phyloP scores from a whole-genome alignment of 805 yeast species.

The Cyberlindnera misumaiensis region DNA sequence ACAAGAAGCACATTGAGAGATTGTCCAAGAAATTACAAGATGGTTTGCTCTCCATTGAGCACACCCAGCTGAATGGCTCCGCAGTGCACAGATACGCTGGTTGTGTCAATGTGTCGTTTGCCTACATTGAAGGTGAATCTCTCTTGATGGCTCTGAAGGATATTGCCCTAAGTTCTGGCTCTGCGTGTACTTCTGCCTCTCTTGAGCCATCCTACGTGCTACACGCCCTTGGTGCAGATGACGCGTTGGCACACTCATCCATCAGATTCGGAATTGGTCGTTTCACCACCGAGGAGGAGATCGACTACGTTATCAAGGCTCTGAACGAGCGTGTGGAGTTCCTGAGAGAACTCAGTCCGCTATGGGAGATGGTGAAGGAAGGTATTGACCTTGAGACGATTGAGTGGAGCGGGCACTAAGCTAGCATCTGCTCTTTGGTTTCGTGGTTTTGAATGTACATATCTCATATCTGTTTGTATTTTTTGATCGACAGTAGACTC shows the following conservation, averaged over 20 bases:
- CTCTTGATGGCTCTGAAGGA: slow-evolving; percentile 95
- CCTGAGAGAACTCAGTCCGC: slow-evolving; percentile 85
- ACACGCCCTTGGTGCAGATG: slow-evolving; percentile 96
- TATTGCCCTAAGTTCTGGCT: slow-evolving; percentile 92
- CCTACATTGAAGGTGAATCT: slow-evolving; percentile 97
- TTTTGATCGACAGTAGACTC: too few relatives aligned
- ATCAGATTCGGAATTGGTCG: slow-evolving; percentile 96
- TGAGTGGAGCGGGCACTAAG: slow-evolving; percentile 95
- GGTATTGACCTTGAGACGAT: slow-evolving; percentile 91
- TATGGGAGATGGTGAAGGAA: slow-evolving; percentile 99
- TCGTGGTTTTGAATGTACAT: too few relatives aligned
- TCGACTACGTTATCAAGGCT: slow-evolving; percentile 88
- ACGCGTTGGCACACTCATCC: slow-evolving; percentile 96
- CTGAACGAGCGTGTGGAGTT: slow-evolving; percentile 84
- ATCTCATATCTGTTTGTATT: too few relatives aligned
- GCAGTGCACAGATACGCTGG: slow-evolving; percentile 72
- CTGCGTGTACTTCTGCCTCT: slow-evolving; percentile 98
- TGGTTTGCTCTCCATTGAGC: slow-evolving; percentile 75
- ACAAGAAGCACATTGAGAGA: slow-evolving; percentile 58
- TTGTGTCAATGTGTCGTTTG: slow-evolving; percentile 94
- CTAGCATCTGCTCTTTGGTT: not conserved
- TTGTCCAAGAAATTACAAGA: slow-evolving; percentile 68
- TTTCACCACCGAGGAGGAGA: slow-evolving; percentile 93
- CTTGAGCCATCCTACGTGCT: slow-evolving; percentile 95
- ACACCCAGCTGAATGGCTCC: slow-evolving; percentile 88